phyloP scores from a whole-genome alignment of 805 yeast species.

The Suhomyces sp. region DNA sequence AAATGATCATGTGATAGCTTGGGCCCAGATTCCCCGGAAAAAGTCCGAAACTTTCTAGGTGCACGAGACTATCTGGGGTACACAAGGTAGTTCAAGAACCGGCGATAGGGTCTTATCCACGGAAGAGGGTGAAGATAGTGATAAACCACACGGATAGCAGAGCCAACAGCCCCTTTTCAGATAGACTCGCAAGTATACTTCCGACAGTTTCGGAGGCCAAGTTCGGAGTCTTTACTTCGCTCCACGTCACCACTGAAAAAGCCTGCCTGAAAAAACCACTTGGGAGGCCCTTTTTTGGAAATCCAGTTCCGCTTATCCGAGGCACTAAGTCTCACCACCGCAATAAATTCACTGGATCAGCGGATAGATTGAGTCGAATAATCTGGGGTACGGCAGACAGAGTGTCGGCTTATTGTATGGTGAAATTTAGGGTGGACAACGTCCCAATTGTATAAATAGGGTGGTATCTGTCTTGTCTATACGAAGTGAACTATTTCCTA shows the following conservation, averaged over 20 bases:
- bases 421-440: background rate
- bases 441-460: slow-evolving; percentile 2
- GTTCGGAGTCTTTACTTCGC: too few relatives aligned
- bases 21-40: slow-evolving; percentile 1
- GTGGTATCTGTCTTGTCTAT: background rate
- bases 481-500: background rate
- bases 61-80: too few relatives aligned
- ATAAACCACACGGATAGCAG: too few relatives aligned
- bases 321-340: slow-evolving; percentile 1
- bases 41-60: slow-evolving; percentile 3
- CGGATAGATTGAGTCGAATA: slow-evolving; percentile 6
- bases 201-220: too few relatives aligned
- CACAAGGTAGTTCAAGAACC: too few relatives aligned
- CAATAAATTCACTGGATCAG: slow-evolving; percentile 8
- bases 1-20: slow-evolving; percentile 2
- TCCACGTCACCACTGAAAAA: too few relatives aligned
- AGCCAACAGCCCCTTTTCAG: too few relatives aligned
- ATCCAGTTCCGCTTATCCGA: slow-evolving; percentile 10
- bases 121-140: too few relatives aligned
- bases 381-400: slow-evolving; percentile 8
- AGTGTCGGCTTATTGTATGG: background rate
- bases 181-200: too few relatives aligned
- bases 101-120: too few relatives aligned
- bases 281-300: too few relatives aligned
- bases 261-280: too few relatives aligned